These are phyloP conservation scores for Monoraphidium neglectum DNA, from an alignment of 139 green algal species.

Conservation along the genomic window DNA sequence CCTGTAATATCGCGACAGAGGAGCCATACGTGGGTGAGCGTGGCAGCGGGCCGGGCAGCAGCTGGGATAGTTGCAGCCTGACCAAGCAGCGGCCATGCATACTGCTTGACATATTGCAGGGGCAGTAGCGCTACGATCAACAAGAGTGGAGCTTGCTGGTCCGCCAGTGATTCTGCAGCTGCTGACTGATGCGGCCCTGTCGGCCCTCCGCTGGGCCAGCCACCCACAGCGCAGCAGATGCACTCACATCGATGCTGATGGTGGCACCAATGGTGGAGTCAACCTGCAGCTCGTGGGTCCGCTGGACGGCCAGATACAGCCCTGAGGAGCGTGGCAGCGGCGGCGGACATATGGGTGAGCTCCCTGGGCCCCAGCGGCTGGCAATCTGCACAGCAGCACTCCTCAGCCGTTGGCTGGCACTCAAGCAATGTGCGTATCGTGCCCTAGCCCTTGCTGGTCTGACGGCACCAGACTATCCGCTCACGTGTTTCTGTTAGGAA, in stretches of 20 bases:
- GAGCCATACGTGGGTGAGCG: not conserved
- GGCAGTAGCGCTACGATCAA: too few species aligned
- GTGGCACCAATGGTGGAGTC: constrained; percentile 87
- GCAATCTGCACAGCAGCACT: not conserved
- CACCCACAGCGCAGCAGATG: too few species aligned
- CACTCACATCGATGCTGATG: constrained; percentile 86
- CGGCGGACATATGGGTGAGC: not conserved
- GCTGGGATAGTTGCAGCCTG: too few species aligned
- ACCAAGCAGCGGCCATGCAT: too few species aligned
- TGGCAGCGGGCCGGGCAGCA: not conserved
- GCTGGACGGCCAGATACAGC: constrained; percentile 72
- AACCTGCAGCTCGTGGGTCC: constrained; percentile 83
- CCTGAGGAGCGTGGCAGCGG: constrained; percentile 42
- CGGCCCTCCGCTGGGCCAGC: too few species aligned
- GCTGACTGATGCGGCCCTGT: too few species aligned
- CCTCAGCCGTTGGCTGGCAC: not conserved
- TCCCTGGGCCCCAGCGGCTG: not conserved
- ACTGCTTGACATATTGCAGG: too few species aligned
- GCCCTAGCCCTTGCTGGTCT: not conserved
- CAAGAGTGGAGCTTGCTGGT: too few species aligned
- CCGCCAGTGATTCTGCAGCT: too few species aligned
- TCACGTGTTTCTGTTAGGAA: constrained; percentile 92
- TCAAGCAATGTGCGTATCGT: not conserved
- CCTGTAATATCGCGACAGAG: constrained; percentile 44
- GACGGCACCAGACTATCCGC: constrained; percentile 8